phyloP scores from a whole-genome alignment of 345 rosid genomes.

The Clausena lansium region DNA sequence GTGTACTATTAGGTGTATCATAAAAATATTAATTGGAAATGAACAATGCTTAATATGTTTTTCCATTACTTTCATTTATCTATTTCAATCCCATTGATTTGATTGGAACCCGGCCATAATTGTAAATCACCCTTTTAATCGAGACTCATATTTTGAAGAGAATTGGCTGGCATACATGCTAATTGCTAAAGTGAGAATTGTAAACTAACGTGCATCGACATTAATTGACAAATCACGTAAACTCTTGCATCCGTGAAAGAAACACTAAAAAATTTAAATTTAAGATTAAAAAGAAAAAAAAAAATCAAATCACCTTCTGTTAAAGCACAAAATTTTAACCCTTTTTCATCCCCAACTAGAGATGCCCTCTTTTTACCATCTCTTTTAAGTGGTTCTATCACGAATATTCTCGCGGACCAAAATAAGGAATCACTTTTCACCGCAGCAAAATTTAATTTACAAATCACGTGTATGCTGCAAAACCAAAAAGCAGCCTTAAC shows the following conservation, averaged over 20 bases:
- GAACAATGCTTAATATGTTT: background rate
- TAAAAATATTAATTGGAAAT: background rate
- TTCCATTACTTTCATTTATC: background rate
- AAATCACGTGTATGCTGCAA: conserved; percentile 20
- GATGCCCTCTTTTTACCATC: conserved; percentile 3
- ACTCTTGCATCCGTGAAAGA: conserved; percentile 1
- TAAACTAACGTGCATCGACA: background rate
- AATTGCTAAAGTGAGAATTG: too few relatives aligned
- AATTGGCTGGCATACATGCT: too few relatives aligned
- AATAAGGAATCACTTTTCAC: conserved; percentile 15
- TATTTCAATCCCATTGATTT: background rate
- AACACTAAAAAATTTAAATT: background rate
- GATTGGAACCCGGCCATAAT: background rate
- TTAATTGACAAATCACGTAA: background rate
- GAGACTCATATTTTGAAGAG: too few relatives aligned
- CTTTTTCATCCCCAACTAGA: background rate
- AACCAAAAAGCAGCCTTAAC: conserved; percentile 15
- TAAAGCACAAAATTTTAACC: conserved; percentile 3
- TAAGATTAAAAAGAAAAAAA: too few relatives aligned
- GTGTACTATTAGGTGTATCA: too few relatives aligned
- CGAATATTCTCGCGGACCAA: conserved; percentile 13
- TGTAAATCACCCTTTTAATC: background rate
- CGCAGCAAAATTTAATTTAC: background rate
- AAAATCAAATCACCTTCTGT: conserved; percentile 12
- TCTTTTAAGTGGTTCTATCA: conserved; percentile 5